phyloP scores from a whole-genome alignment of 306 rosid species.

The Pyrus bretschneideri region DNA sequence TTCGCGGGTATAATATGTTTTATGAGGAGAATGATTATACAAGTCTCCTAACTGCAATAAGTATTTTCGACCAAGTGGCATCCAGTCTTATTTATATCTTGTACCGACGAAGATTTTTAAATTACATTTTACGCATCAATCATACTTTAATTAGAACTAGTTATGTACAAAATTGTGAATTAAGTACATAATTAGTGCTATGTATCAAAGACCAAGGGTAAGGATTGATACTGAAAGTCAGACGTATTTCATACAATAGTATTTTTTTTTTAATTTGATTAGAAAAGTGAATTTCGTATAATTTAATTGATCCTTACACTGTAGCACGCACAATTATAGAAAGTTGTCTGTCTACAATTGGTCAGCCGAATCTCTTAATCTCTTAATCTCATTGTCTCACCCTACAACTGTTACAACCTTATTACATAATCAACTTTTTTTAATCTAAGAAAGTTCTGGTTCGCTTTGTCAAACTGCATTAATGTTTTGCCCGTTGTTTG shows the following conservation, averaged over 20 bases:
- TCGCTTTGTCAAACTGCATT: too few species aligned
- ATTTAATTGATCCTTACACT: background rate
- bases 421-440: background rate
- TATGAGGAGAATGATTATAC: too few species aligned
- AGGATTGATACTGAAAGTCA: background rate
- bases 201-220: background rate
- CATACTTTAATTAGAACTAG: background rate
- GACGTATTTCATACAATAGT: background rate
- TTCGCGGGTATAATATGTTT: too few species aligned
- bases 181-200: background rate
- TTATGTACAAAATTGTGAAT: too few species aligned
- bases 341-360: too few species aligned
- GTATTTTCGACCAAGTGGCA: too few species aligned
- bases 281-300: background rate
- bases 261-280: background rate
- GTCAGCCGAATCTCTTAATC: background rate
- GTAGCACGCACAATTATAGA: background rate
- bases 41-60: too few species aligned
- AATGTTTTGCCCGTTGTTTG: background rate
- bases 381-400: background rate
- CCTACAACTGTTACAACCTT: background rate
- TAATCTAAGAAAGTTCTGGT: background rate
- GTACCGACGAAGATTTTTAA: background rate
- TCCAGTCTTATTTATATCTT: too few species aligned
- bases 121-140: too few species aligned